Base-by-base conservation (phyloP, 257 asterid species). In the Solanum virginianum region DNA sequence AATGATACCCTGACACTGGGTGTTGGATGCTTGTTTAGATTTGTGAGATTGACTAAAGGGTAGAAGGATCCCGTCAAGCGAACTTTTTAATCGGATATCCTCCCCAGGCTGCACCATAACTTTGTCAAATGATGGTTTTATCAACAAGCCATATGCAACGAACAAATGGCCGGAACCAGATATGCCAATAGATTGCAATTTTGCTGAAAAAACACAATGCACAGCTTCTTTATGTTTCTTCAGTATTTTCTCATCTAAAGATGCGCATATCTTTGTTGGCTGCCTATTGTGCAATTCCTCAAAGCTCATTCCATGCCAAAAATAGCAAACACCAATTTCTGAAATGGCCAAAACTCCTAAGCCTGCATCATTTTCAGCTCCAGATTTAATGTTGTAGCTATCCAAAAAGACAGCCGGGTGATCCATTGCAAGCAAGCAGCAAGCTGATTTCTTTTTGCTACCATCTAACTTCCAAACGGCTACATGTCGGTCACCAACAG, bases 401-500 rank as follows among this genome's bases (percentile, higher is more conserved):
- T 95, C 98, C 91, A 96, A 88, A 89, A 91, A 94, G 49, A 94
- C 90, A 83, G 98, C 95, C 43, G 99, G 98, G 85, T 96, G 97
- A 85, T 96, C 97, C 99, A 96, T 93, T 13, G 97, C 90, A 71
- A 95, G 97, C 63, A 88, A 86, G 75, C 90, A 89, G 74, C 90
- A 90, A 2, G 93, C 92, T n/a, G 98, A 88, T 88, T 93, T 89
- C 66, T 87, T 92, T 90, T 96, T 94, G 90, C 93, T 90, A 43
- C 97, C 91, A 82, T 90, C 96, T 68, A 94, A 84, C 88, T 87
- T 91, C 99, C 99, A 96, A 22, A 95, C 86, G 13, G 97, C 97
- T 84, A 96, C 84, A 81, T 91, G 94, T 49, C 98, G 91, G 89
- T 95, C 99, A 54, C 93, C 96, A 49, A 66, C 83, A 60, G 98